Base-by-base conservation (phyloP, 352 stramenopile genomes). In the Pythium phragmiticola region DNA sequence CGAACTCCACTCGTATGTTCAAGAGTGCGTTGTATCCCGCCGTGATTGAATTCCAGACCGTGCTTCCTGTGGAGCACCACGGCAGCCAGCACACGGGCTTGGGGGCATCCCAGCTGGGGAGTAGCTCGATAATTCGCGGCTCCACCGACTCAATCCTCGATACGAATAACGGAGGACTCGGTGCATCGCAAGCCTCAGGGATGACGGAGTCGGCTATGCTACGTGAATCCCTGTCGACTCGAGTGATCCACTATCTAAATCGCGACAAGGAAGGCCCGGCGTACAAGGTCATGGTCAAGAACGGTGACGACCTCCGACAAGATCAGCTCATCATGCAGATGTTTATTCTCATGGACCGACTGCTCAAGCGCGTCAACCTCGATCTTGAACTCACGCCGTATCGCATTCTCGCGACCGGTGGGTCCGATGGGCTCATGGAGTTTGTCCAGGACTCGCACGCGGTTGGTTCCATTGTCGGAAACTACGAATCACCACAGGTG, bases 251-350 rank as follows among this genome's bases (percentile, higher is more conserved):
- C 47, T 90, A 87, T 50, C 59, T 91, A 53, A 87, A 90, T 42
- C 77, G 86, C 37, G 84, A 91, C 41, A 88, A 88, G 42, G 87
- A 96, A 74, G 87, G 87, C 2, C 85, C 87, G 2, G 80, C 88
- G 65, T 98, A 98, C 82, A 97, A 97, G 72, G 96, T 99, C 28
- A 99, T 99, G 80, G 96, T 99, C 54, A 99, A 99, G 81, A 98
- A 98, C 52, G 98, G 98, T 30, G 98, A 99, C 78, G 98, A 99
- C 78, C 73, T 99, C 48, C 85, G 98, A 8, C 98, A 99, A 80
- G 98, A 99, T 78, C 98, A 99, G 76, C 82, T 99, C 54, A 97
- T 99, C 55, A 99, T 99, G 72, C 98, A 99, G 82, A 98, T 99
- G 92, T 98, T 99, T 60, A 97, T 98, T 55, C 78, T 99, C 30